A percentile compares a stretch with the other conserved stretches of the same genome.
phyloP scores from a whole-genome alignment of 1,284 basidiomycete species.

The Laetiporus sulphureus region DNA sequence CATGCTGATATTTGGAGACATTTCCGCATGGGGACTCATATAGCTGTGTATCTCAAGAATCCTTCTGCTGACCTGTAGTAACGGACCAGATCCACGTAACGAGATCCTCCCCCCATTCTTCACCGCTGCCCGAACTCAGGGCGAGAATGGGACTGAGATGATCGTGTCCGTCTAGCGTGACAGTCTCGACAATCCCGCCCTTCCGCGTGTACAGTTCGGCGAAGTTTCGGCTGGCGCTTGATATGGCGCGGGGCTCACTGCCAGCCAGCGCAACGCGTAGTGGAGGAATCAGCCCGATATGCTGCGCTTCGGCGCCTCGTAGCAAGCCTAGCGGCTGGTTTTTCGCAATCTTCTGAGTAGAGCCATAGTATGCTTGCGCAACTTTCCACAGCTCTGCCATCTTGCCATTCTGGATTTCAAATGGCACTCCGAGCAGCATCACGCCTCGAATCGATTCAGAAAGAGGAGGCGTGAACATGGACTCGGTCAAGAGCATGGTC shows the following conservation, averaged over 20 bases:
- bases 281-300: not conserved
- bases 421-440: conserved; percentile 2
- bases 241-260: not conserved
- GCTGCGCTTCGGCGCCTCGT: not conserved
- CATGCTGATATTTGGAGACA: too few species aligned
- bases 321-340: conserved; percentile 1
- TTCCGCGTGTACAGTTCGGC: not conserved
- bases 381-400: not conserved
- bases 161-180: not conserved
- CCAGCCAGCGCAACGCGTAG: not conserved
- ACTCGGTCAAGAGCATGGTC: not conserved
- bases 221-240: not conserved
- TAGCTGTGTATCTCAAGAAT: not conserved
- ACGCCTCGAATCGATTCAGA: conserved; percentile 1
- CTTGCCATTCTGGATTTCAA: not conserved
- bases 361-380: conserved; percentile 1
- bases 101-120: conserved; percentile 1
- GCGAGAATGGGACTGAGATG: conserved; percentile 1
- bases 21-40: not conserved
- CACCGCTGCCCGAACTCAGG: conserved; percentile 1
- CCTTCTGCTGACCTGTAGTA: not conserved
- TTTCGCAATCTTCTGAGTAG: not conserved
- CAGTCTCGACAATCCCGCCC: not conserved
- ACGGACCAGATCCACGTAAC: not conserved
- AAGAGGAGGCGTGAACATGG: conserved; percentile 1